These are phyloP conservation scores for Bipolaris gigantea DNA, from an alignment of 2,329 filamentous ascomycete genomes.

Conservation along the genomic window DNA sequence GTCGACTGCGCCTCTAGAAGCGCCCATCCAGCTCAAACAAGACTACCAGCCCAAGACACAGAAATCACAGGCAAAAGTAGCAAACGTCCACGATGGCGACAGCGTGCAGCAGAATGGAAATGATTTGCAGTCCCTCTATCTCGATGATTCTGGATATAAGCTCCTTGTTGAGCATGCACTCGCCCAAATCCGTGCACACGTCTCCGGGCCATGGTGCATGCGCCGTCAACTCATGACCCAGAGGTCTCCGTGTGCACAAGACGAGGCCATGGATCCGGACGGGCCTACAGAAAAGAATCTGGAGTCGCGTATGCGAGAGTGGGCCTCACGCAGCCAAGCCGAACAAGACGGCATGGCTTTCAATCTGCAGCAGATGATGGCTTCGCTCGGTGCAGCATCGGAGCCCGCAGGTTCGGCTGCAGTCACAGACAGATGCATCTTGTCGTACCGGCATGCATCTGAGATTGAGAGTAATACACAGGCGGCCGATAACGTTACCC, in stretches of 20 bases:
- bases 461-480: constrained; percentile 15
- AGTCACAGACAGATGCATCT: constrained; percentile 27
- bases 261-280: constrained; percentile 20
- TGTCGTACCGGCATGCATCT: constrained; percentile 30
- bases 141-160: constrained; percentile 30
- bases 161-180: constrained; percentile 45
- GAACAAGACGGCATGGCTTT: constrained; percentile 29
- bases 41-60: constrained; percentile 56
- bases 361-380: constrained; percentile 43
- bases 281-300: constrained; percentile 33
- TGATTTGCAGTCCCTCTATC: constrained; percentile 7
- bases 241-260: constrained; percentile 15
- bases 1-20: constrained; percentile 50
- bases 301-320: constrained; percentile 33
- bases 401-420: constrained; percentile 24
- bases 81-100: constrained; percentile 33
- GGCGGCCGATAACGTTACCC: constrained; percentile 7
- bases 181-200: constrained; percentile 37
- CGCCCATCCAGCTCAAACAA: constrained; percentile 55
- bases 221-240: constrained; percentile 29
- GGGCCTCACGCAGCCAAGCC: constrained; percentile 28
- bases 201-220: constrained; percentile 31
- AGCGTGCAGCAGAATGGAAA: constrained; percentile 37
- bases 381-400: constrained; percentile 30
- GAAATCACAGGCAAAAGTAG: constrained; percentile 49